These are phyloP conservation scores for Nigrospora oryzae DNA, from an alignment of 2,329 filamentous ascomycete species.

Conservation along the genomic window DNA sequence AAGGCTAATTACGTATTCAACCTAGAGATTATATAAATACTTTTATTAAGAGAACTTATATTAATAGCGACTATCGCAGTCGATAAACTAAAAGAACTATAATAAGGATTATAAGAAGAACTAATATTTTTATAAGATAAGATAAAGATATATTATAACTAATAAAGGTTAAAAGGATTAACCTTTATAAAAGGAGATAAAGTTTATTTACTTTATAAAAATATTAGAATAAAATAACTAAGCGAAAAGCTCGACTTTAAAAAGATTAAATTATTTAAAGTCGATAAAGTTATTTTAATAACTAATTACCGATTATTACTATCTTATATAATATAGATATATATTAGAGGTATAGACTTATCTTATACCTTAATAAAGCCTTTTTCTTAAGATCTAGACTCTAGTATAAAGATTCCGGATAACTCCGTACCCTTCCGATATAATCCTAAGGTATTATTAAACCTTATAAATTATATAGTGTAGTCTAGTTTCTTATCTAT, in stretches of 20 bases:
- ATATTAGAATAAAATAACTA: not conserved
- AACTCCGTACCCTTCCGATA: no score
- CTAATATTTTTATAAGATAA: not conserved
- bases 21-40: not conserved
- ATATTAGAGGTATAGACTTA: no score
- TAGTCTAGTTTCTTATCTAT: no score
- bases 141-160: not conserved
- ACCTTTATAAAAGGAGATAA: not conserved
- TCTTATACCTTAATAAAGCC: no score
- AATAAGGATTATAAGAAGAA: not conserved
- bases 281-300: not conserved
- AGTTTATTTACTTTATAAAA: not conserved
- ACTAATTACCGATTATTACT: conserved; percentile 1
- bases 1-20: not conserved
- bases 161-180: not conserved
- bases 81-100: not conserved
- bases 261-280: not conserved
- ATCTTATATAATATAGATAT: not conserved
- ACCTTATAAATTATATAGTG: no score
- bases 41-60: not conserved
- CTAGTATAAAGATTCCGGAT: no score
- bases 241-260: conserved; percentile 1
- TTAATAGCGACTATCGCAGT: not conserved
- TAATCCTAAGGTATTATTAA: no score
- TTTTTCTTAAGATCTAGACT: no score